Evolutionary conservation across 1,139 yeast species (phyloP), one percentile per base, ranked within the genome.

Genomic region (Geotrichum europaeum): DNA sequence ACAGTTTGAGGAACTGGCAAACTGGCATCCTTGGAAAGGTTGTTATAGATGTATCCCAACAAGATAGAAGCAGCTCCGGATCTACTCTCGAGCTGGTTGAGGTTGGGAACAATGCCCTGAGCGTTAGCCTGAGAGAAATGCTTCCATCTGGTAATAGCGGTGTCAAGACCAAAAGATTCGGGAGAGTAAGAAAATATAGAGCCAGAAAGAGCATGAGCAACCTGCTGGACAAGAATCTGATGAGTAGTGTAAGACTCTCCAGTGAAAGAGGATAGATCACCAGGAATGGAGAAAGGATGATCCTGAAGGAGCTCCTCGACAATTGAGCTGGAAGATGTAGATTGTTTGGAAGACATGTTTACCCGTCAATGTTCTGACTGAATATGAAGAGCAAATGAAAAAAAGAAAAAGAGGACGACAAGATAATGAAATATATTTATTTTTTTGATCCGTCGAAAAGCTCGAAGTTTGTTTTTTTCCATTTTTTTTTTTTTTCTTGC

Each of bases 41-140:
- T 65, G 60, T 67, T 80, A 56, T 72, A 76, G 66, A 85, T 76
- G 75, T 85, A 91, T 30, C 97, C 98, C 61, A 89, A 78, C 58
- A 94, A 79, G 51, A 89, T 83, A 66, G 84, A 81, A 54, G 94
- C 89, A 40, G 97, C 96, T 67, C 97, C 98, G 1, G 87, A 79
- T 72, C 97, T 83, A 55, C 89, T 83, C 71, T 91, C 91, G 63
- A 90, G 80, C 69, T 79, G 78, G 72, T 81, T 80, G 68, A 83
- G 75, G 61, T 78, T 78, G 53, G 90, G 92, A 59, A 83, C 83
- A 51, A 73, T 75, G 20, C 86, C 87, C 59, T 75, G 73, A 10
- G 83, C 78, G 69, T 87, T 87, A 57, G 71, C 70, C 70, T 81
- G 81, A 53, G 78, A 76, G 55, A 81, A 64, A 22, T 63, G 51